Base-by-base conservation (phyloP, 768 basidiomycete species). In the Filobasidium wieringae region DNA sequence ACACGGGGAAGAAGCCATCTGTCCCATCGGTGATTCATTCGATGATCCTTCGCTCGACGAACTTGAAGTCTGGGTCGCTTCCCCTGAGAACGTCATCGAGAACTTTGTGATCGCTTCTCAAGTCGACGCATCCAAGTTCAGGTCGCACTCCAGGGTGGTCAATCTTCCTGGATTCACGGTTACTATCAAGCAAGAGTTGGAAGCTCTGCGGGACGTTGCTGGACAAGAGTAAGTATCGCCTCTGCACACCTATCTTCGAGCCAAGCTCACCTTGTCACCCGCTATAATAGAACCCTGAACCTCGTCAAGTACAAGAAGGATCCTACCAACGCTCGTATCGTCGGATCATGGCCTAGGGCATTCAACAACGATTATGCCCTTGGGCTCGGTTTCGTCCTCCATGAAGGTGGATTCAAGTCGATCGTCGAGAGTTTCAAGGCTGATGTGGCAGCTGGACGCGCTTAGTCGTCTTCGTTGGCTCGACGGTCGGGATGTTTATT, bases 1-100 rank as follows among this genome's bases (percentile, higher is more conserved):
- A 4, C 77, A 80, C 55, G 80, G 80, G 39, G 58, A 76, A 24
- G 67, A 75, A 59, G 71, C 78, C 22, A 71, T 77, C 45, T 82
- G 81, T 67, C 81, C 81, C 19, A 78, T 82, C 51, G 71, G 71
- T 8, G 60, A 65, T 57, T 53, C 64, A 33, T 56, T 68, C 31
- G 67, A 73, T 31, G 64, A 63, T 9, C 64, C 64, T 27, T 69
- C 69, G 32, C 60, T 73, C 31, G 47, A 55, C 33, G 33, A 62
- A 47, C 57, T 73, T 5, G 67, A 70, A 2, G 69, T 66, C 37
- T 73, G 71, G 71, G 66, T 71, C 39, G 66, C 68, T 32, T 62
- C 59, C 12, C 71, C 71, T 14, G 70, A 71, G 39, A 71, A 61
- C 19, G 68, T 68, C 32, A 69, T 73, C 58, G 59, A 65, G 41